Base-by-base conservation (phyloP, 345 rosid species). In the Crucihimalaya himalaica region DNA sequence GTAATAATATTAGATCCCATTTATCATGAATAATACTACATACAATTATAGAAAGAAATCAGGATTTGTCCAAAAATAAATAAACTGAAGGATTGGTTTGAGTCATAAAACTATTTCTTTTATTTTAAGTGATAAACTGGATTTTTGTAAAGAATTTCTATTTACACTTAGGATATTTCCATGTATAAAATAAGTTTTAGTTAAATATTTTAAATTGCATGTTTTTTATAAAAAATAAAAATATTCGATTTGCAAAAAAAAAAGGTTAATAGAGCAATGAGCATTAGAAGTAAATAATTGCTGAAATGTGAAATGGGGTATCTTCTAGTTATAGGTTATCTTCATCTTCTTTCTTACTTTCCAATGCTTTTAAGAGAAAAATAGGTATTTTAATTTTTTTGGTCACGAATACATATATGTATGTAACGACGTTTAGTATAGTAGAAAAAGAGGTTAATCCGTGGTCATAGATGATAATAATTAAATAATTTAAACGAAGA, bases 291-390 rank as follows among this genome's bases (percentile, higher is more conserved):
- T 6, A 54, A 63, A 35, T 59, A 60, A 65, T 55, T 53, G 31
- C 1, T 43, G 40, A 65, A 21, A 55, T 32, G 66, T 34, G 66
- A 66, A 74, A 37, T 58, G 61, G 53, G 53, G 52, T 35, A 71
- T 47, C 20, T 57, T 66, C 68, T 66, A 58, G 54, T 57, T 66
- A 62, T 66, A 58, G 54, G 25, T 59, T 58, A 7, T 74, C 52
- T 55, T 53, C 47, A 21, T 63, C 32, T 54, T 31, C 31, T 20
- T 61, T 42, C 12, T 43, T 58, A 42, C 5, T 25, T 71, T 62
- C 3, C 4, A 25, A 40, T 45, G 63, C 48, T 45, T 35, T 56
- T 34, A 56, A 34, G n/a, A 46, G 27, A 5, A 35, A 28, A n/a
- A n/a, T n/a, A n/a, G n/a, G n/a, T n/a, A n/a, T n/a, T n/a, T n/a